phyloP scores from a whole-genome alignment of 257 asterid species.

The Coffea canephora region DNA sequence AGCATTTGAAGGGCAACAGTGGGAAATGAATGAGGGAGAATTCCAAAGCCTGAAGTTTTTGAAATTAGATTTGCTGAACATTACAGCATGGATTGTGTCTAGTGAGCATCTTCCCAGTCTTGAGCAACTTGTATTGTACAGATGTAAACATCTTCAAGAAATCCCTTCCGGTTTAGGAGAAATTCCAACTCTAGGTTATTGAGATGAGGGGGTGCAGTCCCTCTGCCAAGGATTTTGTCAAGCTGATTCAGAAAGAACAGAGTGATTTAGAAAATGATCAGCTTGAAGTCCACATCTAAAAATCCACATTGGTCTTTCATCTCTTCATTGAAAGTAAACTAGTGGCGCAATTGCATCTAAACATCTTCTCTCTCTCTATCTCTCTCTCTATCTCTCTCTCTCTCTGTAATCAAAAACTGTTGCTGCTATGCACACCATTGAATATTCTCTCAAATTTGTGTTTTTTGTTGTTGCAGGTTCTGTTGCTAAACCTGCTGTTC shows the following conservation, averaged over 20 bases:
- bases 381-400: too few relatives aligned
- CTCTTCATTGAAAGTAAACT: too few relatives aligned
- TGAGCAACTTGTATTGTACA: not conserved
- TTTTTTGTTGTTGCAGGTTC: too few relatives aligned
- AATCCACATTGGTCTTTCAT: not conserved
- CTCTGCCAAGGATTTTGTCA: not conserved
- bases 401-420: too few relatives aligned
- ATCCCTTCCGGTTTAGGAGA: conserved; percentile 6
- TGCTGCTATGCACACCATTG: too few relatives aligned
- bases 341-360: too few relatives aligned
- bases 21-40: conserved; percentile 12
- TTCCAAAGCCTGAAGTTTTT: conserved; percentile 8
- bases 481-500: too few relatives aligned
- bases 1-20: not conserved
- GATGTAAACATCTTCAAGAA: not conserved
- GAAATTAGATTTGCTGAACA: not conserved
- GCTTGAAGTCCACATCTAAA: conserved; percentile 9
- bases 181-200: not conserved
- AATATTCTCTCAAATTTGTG: too few relatives aligned
- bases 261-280: conserved; percentile 7
- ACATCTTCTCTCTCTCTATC: not conserved
- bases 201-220: not conserved
- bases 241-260: not conserved
- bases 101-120: conserved; percentile 2
- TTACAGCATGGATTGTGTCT: conserved; percentile 5